Evolutionary conservation across 257 asterid genomes (phyloP).

Genomic region (Cynanchum wilfordii): DNA sequence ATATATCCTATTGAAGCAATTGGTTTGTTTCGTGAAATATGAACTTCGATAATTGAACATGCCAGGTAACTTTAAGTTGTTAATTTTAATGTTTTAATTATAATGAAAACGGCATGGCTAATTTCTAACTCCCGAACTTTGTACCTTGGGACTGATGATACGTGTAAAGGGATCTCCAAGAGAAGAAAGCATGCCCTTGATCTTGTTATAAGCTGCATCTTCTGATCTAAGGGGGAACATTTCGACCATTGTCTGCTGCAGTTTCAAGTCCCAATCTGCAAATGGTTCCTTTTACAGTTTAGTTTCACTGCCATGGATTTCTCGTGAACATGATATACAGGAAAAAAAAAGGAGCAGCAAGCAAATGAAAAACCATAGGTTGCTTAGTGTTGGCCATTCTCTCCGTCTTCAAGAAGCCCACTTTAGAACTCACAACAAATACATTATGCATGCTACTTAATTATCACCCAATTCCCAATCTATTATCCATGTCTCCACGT

Average conservation of each 20-base stretch:
- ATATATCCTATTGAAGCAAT: not conserved
- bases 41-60: not conserved
- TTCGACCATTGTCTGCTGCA: conserved; percentile 93
- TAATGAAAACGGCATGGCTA: not conserved
- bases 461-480: not conserved
- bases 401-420: not conserved
- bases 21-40: not conserved
- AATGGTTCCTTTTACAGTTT: not conserved
- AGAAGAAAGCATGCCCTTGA: conserved; percentile 90
- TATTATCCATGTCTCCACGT: not conserved
- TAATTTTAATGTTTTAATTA: not conserved
- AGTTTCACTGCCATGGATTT: not conserved
- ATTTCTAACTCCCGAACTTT: not conserved
- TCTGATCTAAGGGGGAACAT: conserved; percentile 83
- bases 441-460: not conserved
- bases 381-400: not conserved
- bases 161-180: conserved; percentile 97
- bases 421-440: not conserved
- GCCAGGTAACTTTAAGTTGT: not conserved
- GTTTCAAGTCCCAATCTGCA: conserved; percentile 89
- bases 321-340: not conserved
- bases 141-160: conserved; percentile 89
- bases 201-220: conserved; percentile 88
- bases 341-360: not conserved
- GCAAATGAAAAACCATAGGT: not conserved